Evolutionary conservation across 2,329 filamentous ascomycete species (phyloP).

Genomic region (Fusarium sp.): DNA sequence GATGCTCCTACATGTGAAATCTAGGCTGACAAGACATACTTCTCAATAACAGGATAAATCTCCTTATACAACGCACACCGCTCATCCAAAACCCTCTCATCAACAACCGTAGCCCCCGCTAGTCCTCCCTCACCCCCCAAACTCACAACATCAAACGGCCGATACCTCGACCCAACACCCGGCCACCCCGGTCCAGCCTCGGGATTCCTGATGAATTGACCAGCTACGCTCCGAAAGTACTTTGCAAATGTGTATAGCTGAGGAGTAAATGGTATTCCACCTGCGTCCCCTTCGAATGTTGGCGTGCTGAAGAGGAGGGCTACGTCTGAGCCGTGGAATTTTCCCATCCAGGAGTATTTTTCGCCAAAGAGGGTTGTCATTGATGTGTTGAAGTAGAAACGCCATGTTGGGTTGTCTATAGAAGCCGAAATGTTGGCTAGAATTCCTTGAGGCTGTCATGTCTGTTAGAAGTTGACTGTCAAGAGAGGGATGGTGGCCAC

Average conservation of each 20-base stretch:
- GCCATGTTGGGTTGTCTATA: constrained; percentile 37
- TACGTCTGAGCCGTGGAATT: constrained; percentile 43
- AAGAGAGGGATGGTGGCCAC: neutral
- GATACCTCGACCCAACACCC: constrained; percentile 33
- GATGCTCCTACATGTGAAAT: neutral
- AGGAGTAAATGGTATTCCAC: constrained; percentile 18
- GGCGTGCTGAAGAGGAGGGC: constrained; percentile 38
- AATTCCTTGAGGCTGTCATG: constrained; percentile 37
- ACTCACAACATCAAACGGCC: constrained; percentile 34
- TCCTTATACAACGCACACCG: constrained; percentile 35
- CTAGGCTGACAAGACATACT: constrained; percentile 9
- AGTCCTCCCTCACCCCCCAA: constrained; percentile 30
- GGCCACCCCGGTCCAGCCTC: constrained; percentile 41
- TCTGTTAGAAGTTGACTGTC: neutral
- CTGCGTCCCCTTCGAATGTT: constrained; percentile 18
- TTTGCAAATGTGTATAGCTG: constrained; percentile 38
- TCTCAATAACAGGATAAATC: constrained; percentile 30
- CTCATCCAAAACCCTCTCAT: constrained; percentile 31
- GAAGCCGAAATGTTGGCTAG: constrained; percentile 36
- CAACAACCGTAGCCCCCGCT: constrained; percentile 25
- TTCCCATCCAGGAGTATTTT: constrained; percentile 38
- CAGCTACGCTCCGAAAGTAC: constrained; percentile 39
- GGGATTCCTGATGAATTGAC: constrained; percentile 39
- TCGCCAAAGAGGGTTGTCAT: constrained; percentile 30
- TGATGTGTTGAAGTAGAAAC: constrained; percentile 43